Percentiles rank a stretch among this genome's conserved stretches.
Evolutionary conservation across 208 protist species (phyloP).

Genomic region (Leishmania mexicana): DNA sequence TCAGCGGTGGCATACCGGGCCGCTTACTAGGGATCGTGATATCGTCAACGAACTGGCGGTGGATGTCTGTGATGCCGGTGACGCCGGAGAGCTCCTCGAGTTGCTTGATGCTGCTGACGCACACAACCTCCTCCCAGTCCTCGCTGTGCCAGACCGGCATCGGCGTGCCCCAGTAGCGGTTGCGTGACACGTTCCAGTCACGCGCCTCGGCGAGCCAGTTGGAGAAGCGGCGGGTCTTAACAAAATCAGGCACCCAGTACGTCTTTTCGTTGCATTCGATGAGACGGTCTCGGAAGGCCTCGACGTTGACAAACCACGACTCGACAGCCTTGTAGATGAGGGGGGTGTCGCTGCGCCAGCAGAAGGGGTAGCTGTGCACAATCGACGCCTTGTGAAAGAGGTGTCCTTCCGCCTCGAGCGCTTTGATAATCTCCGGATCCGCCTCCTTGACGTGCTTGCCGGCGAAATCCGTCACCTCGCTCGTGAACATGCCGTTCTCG

Average conservation of each 20-base stretch:
- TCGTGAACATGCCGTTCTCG: slow-evolving; percentile 96
- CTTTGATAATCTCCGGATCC: slow-evolving; percentile 95
- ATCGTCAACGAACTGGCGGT: slow-evolving; percentile 98
- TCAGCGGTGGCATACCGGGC: slow-evolving; percentile 85
- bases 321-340: slow-evolving; percentile 98
- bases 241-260: slow-evolving; percentile 98
- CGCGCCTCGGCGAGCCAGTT: slow-evolving; percentile 99
- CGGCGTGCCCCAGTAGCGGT: slow-evolving; percentile 99
- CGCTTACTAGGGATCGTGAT: slow-evolving; percentile 98
- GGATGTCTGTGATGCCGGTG: slow-evolving; percentile 95
- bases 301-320: slow-evolving; percentile 99
- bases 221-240: slow-evolving; percentile 98
- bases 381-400: slow-evolving; percentile 92
- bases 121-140: slow-evolving; percentile 96
- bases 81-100: slow-evolving; percentile 95
- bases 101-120: slow-evolving; percentile 96
- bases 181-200: slow-evolving; percentile 99
- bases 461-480: slow-evolving; percentile 95
- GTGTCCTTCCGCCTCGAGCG: slow-evolving; percentile 92
- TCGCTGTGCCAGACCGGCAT: slow-evolving; percentile 99
- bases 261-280: slow-evolving; percentile 95
- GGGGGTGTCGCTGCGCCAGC: slow-evolving; percentile 99
- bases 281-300: slow-evolving; percentile 95
- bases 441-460: slow-evolving; percentile 98
- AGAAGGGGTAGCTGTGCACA: slow-evolving; percentile 99